Conservation (phyloP, 2,329 filamentous ascomycete species). For the Knufia fluminis region DNA sequence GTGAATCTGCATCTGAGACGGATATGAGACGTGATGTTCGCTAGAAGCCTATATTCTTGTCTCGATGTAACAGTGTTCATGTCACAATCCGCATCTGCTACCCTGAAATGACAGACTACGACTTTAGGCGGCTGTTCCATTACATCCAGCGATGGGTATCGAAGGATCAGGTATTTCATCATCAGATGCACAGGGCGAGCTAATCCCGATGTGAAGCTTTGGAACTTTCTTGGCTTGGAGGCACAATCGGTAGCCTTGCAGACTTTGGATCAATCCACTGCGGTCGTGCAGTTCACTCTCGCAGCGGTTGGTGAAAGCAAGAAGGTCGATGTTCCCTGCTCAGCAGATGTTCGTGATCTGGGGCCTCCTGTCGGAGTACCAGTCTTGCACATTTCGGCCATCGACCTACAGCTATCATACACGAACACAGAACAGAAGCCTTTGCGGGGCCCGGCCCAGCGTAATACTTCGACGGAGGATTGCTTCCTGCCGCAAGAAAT, state of each 20-base stretch:
- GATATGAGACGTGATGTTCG: not conserved
- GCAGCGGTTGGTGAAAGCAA: not conserved
- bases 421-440: not conserved
- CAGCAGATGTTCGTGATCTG: not conserved
- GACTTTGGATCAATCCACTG: not conserved
- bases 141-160: not conserved
- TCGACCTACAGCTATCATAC: not conserved
- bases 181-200: not conserved
- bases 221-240: not conserved
- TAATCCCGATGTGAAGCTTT: not conserved
- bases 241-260: not conserved
- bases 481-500: too few species aligned
- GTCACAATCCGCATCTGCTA: not conserved
- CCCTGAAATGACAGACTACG: not conserved
- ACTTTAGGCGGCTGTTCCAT: not conserved
- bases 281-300: not conserved
- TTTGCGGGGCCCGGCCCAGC: too few species aligned
- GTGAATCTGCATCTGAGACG: not conserved
- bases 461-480: too few species aligned
- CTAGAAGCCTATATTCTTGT: conserved; percentile 8
- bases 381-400: not conserved
- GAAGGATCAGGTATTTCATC: not conserved
- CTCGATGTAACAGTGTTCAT: not conserved
- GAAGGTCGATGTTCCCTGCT: not conserved
- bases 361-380: not conserved